These are phyloP conservation scores for Psophocarpus tetragonolobus DNA, from an alignment of 306 rosid species.

Conservation along the genomic window DNA sequence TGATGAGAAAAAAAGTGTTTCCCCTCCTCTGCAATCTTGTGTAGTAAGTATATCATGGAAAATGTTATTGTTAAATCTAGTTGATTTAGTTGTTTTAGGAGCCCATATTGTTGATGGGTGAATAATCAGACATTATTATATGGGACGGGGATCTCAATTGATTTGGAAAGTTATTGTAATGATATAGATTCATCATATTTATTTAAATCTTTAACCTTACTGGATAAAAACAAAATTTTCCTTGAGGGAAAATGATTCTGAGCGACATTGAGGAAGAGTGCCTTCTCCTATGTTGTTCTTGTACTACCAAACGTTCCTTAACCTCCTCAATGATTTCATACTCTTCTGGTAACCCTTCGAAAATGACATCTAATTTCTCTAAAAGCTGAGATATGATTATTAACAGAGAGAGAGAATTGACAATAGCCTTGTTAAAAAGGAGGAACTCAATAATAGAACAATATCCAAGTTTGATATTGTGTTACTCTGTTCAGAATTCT, in stretches of 20 bases:
- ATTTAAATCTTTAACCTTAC: background rate
- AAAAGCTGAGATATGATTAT: background rate
- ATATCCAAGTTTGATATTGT: background rate
- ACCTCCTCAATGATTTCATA: background rate
- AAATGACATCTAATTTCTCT: background rate
- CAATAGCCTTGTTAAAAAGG: background rate
- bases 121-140: background rate
- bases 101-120: background rate
- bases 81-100: background rate
- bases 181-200: background rate
- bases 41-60: background rate
- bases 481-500: background rate
- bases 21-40: background rate
- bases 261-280: background rate
- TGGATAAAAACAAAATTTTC: background rate
- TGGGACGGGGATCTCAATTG: background rate
- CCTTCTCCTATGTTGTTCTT: background rate
- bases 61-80: background rate
- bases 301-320: background rate
- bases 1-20: background rate
- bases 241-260: background rate
- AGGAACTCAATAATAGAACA: background rate
- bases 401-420: background rate
- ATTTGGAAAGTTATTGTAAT: background rate
- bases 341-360: background rate